phyloP scores from a whole-genome alignment of 73 alveolate species.

The Strombidium stylifer region DNA sequence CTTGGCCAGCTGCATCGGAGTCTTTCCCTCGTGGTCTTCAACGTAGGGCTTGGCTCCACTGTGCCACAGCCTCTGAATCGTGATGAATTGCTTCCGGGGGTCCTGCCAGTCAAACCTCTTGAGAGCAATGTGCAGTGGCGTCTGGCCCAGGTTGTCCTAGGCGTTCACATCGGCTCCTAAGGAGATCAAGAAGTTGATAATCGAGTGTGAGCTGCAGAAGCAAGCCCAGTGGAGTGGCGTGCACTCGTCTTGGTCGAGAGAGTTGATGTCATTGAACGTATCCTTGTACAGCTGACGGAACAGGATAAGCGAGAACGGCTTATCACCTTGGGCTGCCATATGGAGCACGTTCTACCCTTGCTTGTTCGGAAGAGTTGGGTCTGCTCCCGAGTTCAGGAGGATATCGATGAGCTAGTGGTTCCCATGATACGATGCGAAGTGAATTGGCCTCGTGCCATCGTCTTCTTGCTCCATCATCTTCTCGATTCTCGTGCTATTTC shows the following conservation, averaged over 20 bases:
- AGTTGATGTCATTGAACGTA: conserved; percentile 35
- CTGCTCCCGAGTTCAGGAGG: conserved; percentile 53
- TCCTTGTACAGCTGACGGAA: conserved; percentile 48
- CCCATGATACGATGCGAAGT: too few species aligned
- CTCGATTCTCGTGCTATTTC: too few species aligned
- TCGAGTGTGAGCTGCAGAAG: conserved; percentile 48
- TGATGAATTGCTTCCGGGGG: too few species aligned
- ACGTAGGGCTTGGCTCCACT: too few species aligned
- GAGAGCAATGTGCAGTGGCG: conserved; percentile 80
- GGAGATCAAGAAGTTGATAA: conserved; percentile 53
- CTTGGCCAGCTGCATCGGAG: too few species aligned
- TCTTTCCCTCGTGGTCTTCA: too few species aligned
- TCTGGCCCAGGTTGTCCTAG: conserved; percentile 58
- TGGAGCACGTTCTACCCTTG: conserved; percentile 58
- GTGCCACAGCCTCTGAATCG: too few species aligned
- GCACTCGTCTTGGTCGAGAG: conserved; percentile 47
- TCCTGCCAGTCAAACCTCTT: too few species aligned
- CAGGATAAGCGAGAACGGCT: conserved; percentile 55
- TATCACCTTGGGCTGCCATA: conserved; percentile 69
- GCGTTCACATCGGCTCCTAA: conserved; percentile 59
- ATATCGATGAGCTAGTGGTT: too few species aligned
- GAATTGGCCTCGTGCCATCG: too few species aligned
- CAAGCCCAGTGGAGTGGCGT: conserved; percentile 77
- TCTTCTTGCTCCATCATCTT: too few species aligned
- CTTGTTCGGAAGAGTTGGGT: conserved; percentile 21